These are phyloP conservation scores for Didymosphaeria variabile DNA, from an alignment of 2,329 filamentous ascomycete species.

Conservation along the genomic window DNA sequence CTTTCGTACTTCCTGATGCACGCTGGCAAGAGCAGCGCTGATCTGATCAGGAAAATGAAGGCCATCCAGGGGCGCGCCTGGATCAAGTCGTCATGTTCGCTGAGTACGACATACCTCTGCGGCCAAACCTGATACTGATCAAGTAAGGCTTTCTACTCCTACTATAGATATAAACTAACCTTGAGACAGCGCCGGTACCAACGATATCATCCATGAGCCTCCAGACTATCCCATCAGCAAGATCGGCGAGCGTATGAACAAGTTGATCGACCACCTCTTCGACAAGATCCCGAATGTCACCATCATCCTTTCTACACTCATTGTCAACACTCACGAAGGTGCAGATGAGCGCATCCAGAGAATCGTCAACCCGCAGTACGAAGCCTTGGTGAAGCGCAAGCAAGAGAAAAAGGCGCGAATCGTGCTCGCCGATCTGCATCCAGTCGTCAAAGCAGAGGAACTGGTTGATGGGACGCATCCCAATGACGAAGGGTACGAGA, in stretches of 20 bases:
- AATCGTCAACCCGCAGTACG: conserved; percentile 14
- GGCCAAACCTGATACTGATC: conserved; percentile 16
- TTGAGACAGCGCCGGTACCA: conserved; percentile 9
- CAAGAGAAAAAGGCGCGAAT: conserved; percentile 13
- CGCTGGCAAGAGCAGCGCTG: neutral
- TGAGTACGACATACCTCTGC: neutral
- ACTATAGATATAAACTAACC: neutral
- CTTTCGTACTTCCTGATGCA: too few species aligned
- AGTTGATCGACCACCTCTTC: conserved; percentile 9
- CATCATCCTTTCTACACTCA: conserved; percentile 13
- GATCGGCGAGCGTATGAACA: conserved; percentile 11
- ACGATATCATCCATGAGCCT: conserved; percentile 10
- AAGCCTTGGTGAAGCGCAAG: conserved; percentile 1
- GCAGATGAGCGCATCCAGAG: neutral
- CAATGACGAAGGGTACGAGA: conserved; percentile 1
- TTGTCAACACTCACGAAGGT: neutral
- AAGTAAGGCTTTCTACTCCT: neutral
- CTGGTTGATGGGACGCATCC: conserved; percentile 9
- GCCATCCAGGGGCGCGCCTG: conserved; percentile 13
- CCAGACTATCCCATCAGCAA: conserved; percentile 1
- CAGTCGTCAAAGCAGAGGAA: conserved; percentile 1
- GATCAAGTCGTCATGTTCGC: conserved; percentile 2
- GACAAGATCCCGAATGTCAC: conserved; percentile 10
- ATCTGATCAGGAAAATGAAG: conserved; percentile 10
- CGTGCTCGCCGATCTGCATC: conserved; percentile 15